Conservation (phyloP, 176 grass and related monocot genomes). For the Lolium multiflorum region DNA sequence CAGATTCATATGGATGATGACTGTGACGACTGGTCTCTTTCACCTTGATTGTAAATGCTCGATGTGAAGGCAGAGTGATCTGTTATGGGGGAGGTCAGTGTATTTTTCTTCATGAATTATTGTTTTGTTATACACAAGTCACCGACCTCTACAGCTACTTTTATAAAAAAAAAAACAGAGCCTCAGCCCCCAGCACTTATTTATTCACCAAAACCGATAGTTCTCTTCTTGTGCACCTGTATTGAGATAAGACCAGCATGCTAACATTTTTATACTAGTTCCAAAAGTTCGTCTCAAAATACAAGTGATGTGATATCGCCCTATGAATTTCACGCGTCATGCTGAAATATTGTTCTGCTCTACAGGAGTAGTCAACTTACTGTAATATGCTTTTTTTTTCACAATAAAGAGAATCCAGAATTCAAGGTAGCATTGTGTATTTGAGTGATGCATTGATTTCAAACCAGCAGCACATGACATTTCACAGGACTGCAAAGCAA, state of each 20-base stretch:
- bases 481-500: conserved; percentile 22
- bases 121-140: background rate
- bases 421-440: conserved; percentile 14
- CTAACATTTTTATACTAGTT: background rate
- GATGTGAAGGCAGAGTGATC: background rate
- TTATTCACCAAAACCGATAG: background rate
- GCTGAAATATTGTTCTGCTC: background rate
- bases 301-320: background rate
- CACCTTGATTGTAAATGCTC: background rate
- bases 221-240: background rate
- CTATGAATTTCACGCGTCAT: background rate
- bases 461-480: background rate
- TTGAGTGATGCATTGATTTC: background rate
- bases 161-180: background rate
- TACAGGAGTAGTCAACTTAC: background rate
- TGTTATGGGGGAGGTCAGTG: conserved; percentile 8
- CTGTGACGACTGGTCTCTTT: background rate
- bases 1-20: conserved; percentile 19
- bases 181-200: background rate
- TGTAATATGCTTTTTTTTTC: background rate
- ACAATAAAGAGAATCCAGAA: background rate
- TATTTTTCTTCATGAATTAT: background rate
- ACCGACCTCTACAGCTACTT: background rate
- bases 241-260: background rate
- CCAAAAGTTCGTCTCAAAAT: background rate